A percentile compares a stretch with the other conserved stretches of the same genome.
phyloP scores from a whole-genome alignment of 2,329 filamentous ascomycete genomes.

The Falciphora oryzae region DNA sequence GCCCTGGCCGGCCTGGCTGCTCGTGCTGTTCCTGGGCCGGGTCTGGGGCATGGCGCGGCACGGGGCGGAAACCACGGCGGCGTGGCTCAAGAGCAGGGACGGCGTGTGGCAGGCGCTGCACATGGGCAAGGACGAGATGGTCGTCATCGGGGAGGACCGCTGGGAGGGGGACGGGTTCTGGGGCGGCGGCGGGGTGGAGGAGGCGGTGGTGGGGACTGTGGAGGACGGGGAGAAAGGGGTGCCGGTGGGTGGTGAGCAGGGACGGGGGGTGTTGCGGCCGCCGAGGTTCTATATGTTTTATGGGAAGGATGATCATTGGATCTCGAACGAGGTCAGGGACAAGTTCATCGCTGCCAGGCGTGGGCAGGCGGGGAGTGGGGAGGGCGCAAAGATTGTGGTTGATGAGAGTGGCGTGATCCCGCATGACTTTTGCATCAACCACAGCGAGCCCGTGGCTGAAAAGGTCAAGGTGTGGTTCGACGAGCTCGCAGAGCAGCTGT shows the following conservation, averaged over 20 bases:
- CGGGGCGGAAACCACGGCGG: constrained; percentile 43
- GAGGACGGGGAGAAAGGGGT: constrained; percentile 17
- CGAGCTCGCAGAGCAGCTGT: constrained; percentile 36
- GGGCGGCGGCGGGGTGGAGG: constrained; percentile 35
- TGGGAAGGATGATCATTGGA: constrained; percentile 56
- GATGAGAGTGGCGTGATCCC: constrained; percentile 47
- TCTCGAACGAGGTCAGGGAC: constrained; percentile 49
- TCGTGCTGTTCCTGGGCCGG: constrained; percentile 37
- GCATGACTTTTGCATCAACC: constrained; percentile 55
- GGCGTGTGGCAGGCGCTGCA: constrained; percentile 55
- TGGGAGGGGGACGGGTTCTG: constrained; percentile 54
- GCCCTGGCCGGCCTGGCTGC: constrained; percentile 31
- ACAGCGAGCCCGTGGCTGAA: constrained; percentile 43
- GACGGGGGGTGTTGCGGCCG: constrained; percentile 12
- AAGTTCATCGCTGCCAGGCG: constrained; percentile 44
- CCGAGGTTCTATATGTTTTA: constrained; percentile 57
- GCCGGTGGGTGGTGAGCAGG: background rate
- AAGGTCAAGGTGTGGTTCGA: constrained; percentile 43
- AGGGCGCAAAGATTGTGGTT: constrained; percentile 43
- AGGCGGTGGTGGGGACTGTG: constrained; percentile 16
- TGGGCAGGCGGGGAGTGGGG: constrained; percentile 21
- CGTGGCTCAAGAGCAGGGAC: constrained; percentile 49
- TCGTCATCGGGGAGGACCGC: constrained; percentile 49
- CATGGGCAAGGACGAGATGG: constrained; percentile 55
- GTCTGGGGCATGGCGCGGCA: constrained; percentile 40